Conservation (phyloP, 345 rosid genomes). For the Odontarrhena argentea region DNA sequence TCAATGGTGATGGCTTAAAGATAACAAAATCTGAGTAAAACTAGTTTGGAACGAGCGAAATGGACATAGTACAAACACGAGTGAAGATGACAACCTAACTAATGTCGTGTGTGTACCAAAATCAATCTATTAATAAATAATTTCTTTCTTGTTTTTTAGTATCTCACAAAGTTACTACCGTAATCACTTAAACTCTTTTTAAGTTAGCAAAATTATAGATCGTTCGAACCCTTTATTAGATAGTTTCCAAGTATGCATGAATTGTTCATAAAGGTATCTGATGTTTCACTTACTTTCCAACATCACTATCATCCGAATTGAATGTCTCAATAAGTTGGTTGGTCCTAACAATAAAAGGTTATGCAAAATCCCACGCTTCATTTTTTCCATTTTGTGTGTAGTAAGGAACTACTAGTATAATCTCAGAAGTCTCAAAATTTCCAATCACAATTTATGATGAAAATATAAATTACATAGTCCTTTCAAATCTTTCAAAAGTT, state of each 20-base stretch:
- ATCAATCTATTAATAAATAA: not conserved
- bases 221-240: no score
- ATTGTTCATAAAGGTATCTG: not conserved
- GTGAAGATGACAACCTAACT: no score
- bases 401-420: not conserved
- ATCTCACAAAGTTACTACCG: not conserved
- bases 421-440: not conserved
- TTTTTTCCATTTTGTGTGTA: conserved; percentile 27
- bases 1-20: no score
- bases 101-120: not conserved
- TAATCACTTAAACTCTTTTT: not conserved
- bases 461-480: not conserved
- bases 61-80: no score
- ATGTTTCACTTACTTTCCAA: conserved; percentile 19
- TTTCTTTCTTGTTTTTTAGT: no score
- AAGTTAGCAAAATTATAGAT: no score
- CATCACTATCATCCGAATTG: conserved; percentile 33
- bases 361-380: conserved; percentile 33
- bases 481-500: not conserved
- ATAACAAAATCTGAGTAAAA: no score
- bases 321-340: conserved; percentile 33
- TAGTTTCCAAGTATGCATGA: not conserved
- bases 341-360: conserved; percentile 27
- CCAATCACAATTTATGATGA: conserved; percentile 4
- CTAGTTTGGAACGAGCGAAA: no score